Evolutionary conservation across 306 rosid species (phyloP).

Genomic region (Cyclanthera cordifolia): DNA sequence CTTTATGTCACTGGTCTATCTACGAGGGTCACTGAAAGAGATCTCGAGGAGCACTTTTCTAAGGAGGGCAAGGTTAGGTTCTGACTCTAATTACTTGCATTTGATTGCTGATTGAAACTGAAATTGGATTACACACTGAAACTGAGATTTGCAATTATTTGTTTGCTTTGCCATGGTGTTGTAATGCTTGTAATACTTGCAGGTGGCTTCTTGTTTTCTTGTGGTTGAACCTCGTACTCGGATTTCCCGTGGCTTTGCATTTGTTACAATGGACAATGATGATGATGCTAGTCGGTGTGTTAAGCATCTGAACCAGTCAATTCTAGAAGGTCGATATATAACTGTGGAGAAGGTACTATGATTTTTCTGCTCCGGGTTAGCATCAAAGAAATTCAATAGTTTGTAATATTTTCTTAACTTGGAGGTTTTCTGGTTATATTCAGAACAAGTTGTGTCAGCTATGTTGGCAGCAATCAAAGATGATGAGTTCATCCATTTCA

Average conservation of each 20-base stretch:
- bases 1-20: conserved; percentile 94
- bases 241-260: conserved; percentile 93
- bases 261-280: conserved; percentile 62
- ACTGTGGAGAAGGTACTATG: conserved; percentile 85
- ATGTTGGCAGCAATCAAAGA: conserved; percentile 98
- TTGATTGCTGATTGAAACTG: background rate
- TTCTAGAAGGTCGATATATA: conserved; percentile 86
- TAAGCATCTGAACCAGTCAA: conserved; percentile 87
- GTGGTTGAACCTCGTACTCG: conserved; percentile 89
- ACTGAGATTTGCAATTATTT: background rate
- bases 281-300: conserved; percentile 84
- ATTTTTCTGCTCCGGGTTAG: conserved; percentile 15
- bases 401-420: conserved; percentile 45
- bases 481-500: conserved; percentile 91
- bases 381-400: conserved; percentile 14
- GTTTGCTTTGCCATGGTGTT: background rate
- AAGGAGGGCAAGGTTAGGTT: conserved; percentile 80
- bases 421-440: conserved; percentile 90
- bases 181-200: conserved; percentile 11
- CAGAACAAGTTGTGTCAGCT: conserved; percentile 92
- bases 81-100: background rate
- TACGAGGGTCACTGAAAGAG: conserved; percentile 81
- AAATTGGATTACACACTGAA: background rate
- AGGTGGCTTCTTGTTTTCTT: conserved; percentile 96
- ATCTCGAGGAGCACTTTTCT: conserved; percentile 78